Evolutionary conservation across 73 alveolate genomes (phyloP).

Genomic region (Paramecium octaurelia): DNA sequence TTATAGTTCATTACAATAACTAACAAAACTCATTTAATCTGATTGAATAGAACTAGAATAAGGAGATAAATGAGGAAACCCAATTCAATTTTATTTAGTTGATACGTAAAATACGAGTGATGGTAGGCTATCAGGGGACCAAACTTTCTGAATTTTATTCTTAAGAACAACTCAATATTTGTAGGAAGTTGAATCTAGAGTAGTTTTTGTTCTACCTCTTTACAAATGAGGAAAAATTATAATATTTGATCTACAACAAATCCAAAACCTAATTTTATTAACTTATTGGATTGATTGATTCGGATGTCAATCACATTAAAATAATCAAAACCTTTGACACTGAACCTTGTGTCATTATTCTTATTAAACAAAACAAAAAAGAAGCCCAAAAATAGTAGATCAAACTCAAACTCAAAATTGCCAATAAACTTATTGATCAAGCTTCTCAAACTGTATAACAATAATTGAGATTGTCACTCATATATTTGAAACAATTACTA

Average conservation of each 20-base stretch:
- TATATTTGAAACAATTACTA: neutral
- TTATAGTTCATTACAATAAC: neutral
- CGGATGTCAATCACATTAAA: neutral
- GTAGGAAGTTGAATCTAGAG: neutral
- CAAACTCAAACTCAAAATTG: neutral
- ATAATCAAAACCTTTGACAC: neutral
- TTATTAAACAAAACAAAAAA: neutral
- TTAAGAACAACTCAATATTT: neutral
- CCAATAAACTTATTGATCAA: neutral
- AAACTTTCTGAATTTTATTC: neutral
- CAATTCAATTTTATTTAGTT: neutral
- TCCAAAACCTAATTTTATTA: neutral
- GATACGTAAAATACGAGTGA: neutral
- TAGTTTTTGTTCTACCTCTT: neutral
- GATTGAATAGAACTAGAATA: neutral
- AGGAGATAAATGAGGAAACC: neutral
- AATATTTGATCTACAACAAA: neutral
- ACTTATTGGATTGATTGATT: neutral
- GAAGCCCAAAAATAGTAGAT: neutral
- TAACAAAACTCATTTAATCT: neutral
- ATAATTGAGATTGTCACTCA: neutral
- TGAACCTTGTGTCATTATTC: constrained; percentile 2
- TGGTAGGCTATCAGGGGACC: neutral
- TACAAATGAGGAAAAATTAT: neutral
- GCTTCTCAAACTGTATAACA: neutral